A percentile compares a stretch with the other conserved stretches of the same genome.
phyloP scores from a whole-genome alignment of 768 basidiomycete genomes.

The Heimioporus sp. region DNA sequence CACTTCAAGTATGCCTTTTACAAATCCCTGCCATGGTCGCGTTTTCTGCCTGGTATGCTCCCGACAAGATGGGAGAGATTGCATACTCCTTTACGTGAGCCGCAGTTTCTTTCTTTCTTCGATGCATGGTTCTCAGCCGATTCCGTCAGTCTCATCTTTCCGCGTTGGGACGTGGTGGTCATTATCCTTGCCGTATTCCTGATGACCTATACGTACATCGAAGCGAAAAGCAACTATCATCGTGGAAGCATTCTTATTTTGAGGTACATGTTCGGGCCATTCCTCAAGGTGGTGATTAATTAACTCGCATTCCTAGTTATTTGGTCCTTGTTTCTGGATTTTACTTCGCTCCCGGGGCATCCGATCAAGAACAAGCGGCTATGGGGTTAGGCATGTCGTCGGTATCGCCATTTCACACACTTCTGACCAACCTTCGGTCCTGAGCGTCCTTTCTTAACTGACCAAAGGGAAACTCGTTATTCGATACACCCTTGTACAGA shows the following conservation, averaged over 20 bases:
- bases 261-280: conserved; percentile 49
- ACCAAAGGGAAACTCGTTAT: neutral
- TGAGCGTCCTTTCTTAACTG: conserved; percentile 6
- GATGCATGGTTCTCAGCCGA: conserved; percentile 1
- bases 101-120: neutral
- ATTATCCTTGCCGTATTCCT: conserved; percentile 96
- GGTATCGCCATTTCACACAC: conserved; percentile 1
- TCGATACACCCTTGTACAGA: conserved; percentile 13
- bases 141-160: conserved; percentile 82
- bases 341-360: conserved; percentile 71
- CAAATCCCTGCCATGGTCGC: conserved; percentile 99
- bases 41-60: conserved; percentile 94
- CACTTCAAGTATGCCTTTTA: conserved; percentile 94
- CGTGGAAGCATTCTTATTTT: conserved; percentile 93
- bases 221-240: conserved; percentile 98
- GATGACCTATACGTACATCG: conserved; percentile 98
- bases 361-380: conserved; percentile 15
- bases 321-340: conserved; percentile 90
- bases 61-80: conserved; percentile 79
- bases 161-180: conserved; percentile 95
- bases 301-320: conserved; percentile 55
- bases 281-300: neutral
- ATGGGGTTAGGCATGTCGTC: conserved; percentile 2
- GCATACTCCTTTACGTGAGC: conserved; percentile 93
- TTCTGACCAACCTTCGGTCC: conserved; percentile 14